Conservation (phyloP, 257 asterid species). For the Solanum piurae region DNA sequence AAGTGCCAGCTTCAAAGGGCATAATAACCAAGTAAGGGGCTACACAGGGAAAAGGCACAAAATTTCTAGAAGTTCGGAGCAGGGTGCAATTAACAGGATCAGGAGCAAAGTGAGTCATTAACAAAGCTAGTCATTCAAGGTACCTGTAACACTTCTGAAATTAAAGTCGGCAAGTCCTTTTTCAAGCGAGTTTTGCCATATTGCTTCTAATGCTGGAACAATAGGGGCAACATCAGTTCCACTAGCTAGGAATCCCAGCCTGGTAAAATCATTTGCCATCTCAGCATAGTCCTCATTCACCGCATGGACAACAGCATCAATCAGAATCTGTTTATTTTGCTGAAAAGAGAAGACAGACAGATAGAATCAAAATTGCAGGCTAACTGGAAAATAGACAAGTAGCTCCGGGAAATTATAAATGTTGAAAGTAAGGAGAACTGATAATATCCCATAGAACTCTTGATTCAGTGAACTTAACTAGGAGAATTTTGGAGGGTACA, state of each 20-base stretch:
- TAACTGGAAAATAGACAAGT: background rate
- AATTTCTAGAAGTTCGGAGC: background rate
- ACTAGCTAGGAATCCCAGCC: conserved; percentile 95
- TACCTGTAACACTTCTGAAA: conserved; percentile 97
- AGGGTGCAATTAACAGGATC: background rate
- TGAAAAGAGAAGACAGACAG: conserved; percentile 20
- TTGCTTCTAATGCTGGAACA: conserved; percentile 92
- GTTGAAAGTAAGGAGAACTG: background rate
- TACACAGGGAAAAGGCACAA: background rate
- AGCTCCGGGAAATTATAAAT: background rate
- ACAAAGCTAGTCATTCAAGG: background rate
- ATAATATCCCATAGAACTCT: background rate
- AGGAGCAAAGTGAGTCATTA: background rate
- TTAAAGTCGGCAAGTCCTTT: conserved; percentile 95
- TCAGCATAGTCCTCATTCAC: conserved; percentile 97
- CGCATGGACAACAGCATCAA: conserved; percentile 99
- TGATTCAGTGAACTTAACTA: background rate
- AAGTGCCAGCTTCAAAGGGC: background rate
- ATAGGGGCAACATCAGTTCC: conserved; percentile 97
- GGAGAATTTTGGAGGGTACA: background rate
- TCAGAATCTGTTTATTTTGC: conserved; percentile 96
- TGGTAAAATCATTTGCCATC: conserved; percentile 99
- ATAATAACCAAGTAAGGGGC: background rate
- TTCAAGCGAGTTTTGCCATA: conserved; percentile 95
- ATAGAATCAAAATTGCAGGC: background rate